A percentile compares a stretch with the other conserved stretches of the same genome.
Evolutionary conservation across 2,329 filamentous ascomycete genomes (phyloP).

Genomic region (Exophiala calicioides): DNA sequence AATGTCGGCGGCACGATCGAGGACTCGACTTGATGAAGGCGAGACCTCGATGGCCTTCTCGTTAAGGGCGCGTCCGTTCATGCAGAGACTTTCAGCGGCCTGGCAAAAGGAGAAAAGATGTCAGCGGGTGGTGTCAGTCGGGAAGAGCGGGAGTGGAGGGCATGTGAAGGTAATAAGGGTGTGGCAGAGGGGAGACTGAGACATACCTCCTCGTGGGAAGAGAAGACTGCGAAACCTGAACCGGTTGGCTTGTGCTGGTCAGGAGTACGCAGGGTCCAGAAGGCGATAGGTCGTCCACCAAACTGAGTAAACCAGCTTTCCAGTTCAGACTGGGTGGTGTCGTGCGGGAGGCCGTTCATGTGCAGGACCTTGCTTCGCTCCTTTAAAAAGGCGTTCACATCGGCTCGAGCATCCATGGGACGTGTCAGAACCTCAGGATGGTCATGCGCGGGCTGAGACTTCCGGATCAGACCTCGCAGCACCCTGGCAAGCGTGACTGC

Average conservation of each 20-base stretch:
- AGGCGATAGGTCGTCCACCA: conserved; percentile 93
- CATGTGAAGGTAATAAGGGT: conserved; percentile 53
- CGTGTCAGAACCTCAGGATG: conserved; percentile 92
- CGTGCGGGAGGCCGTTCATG: conserved; percentile 94
- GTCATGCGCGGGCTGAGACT: conserved; percentile 90
- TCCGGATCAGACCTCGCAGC: conserved; percentile 86
- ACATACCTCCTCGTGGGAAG: conserved; percentile 93
- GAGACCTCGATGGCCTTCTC: conserved; percentile 99
- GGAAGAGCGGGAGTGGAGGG: conserved; percentile 38
- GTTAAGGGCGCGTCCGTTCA: conserved; percentile 97
- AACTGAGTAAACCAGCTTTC: conserved; percentile 99
- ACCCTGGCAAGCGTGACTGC: conserved; percentile 91
- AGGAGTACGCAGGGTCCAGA: conserved; percentile 96
- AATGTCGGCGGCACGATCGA: conserved; percentile 93
- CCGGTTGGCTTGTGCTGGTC: conserved; percentile 99
- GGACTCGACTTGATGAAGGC: conserved; percentile 91
- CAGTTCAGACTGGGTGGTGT: conserved; percentile 96
- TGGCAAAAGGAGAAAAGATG: conserved; percentile 43
- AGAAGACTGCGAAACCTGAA: conserved; percentile 97
- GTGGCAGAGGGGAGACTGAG: conserved; percentile 12
- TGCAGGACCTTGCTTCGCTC: conserved; percentile 98
- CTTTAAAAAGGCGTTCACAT: conserved; percentile 92
- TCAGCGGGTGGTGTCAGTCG: conserved; percentile 20
- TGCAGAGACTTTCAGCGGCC: conserved; percentile 97
- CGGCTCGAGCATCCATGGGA: conserved; percentile 94